These are phyloP conservation scores for Metschnikowia dekortorum DNA, from an alignment of 805 yeast species.

Conservation along the genomic window DNA sequence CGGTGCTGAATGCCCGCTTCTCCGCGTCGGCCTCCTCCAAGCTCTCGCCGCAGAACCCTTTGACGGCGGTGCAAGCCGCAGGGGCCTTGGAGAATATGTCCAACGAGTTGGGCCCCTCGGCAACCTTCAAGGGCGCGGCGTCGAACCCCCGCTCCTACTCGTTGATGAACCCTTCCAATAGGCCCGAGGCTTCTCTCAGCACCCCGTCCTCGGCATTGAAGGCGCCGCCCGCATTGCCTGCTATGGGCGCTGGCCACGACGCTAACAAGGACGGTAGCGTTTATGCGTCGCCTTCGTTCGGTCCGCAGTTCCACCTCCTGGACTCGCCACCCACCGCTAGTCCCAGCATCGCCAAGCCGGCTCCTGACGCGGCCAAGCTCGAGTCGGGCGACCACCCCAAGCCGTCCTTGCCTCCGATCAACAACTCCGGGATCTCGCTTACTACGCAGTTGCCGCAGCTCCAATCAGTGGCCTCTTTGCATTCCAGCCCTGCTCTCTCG, in stretches of 20 bases:
- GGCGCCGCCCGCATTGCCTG: constrained; percentile 30
- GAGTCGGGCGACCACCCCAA: constrained; percentile 10
- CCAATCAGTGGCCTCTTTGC: not conserved
- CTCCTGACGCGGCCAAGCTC: constrained; percentile 2
- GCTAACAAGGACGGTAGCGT: constrained; percentile 8
- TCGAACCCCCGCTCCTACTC: constrained; percentile 19
- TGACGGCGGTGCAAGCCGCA: constrained; percentile 35
- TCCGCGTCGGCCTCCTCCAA: constrained; percentile 12
- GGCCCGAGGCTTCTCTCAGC: constrained; percentile 18
- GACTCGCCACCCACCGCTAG: constrained; percentile 3
- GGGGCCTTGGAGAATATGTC: constrained; percentile 44
- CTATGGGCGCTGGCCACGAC: constrained; percentile 18
- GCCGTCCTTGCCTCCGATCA: constrained; percentile 18
- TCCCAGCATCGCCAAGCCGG: not conserved
- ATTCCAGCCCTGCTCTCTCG: not conserved
- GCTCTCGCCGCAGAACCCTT: constrained; percentile 11
- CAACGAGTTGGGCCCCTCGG: constrained; percentile 41
- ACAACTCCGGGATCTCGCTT: constrained; percentile 16
- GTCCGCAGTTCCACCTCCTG: constrained; percentile 36
- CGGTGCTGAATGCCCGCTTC: constrained; percentile 37
- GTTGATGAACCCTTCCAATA: constrained; percentile 23
- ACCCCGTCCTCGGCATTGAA: constrained; percentile 37
- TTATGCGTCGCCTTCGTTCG: constrained; percentile 42
- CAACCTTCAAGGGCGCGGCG: constrained; percentile 30
- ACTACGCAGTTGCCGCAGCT: constrained; percentile 25